These are phyloP conservation scores for Neodidymelliopsis sp. DNA, from an alignment of 2,329 filamentous ascomycete genomes.

Conservation along the genomic window DNA sequence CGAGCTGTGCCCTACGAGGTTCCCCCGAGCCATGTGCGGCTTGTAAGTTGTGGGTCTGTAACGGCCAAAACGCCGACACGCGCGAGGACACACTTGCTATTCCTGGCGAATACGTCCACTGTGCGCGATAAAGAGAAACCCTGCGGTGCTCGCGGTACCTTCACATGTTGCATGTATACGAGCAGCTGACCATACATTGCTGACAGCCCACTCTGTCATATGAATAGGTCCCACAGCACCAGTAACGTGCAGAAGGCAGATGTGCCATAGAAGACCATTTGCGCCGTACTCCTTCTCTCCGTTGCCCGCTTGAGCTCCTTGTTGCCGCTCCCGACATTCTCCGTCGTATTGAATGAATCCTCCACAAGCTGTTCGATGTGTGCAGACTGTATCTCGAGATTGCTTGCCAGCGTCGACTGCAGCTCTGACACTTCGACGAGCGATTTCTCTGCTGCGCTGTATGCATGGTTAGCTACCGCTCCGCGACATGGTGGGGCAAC, in stretches of 20 bases:
- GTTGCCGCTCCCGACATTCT: slow-evolving; percentile 90
- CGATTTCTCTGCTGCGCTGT: slow-evolving; percentile 85
- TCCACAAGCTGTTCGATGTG: slow-evolving; percentile 88
- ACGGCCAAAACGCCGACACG: slow-evolving; percentile 21
- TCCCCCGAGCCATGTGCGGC: slow-evolving; percentile 13
- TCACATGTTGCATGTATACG: slow-evolving; percentile 21
- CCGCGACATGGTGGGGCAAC: background rate
- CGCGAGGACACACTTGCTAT: slow-evolving; percentile 28
- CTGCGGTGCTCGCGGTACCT: slow-evolving; percentile 7
- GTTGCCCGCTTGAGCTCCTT: slow-evolving; percentile 86
- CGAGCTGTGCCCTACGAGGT: slow-evolving; percentile 10
- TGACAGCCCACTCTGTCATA: slow-evolving; percentile 39
- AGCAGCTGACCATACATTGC: slow-evolving; percentile 2
- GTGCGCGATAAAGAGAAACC: slow-evolving; percentile 16
- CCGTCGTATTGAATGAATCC: slow-evolving; percentile 80
- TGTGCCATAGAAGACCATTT: slow-evolving; percentile 58
- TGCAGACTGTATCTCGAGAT: slow-evolving; percentile 83
- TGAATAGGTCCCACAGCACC: slow-evolving; percentile 58
- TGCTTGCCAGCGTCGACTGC: slow-evolving; percentile 85
- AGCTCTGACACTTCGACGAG: slow-evolving; percentile 91
- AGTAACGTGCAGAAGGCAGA: slow-evolving; percentile 55
- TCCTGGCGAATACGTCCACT: slow-evolving; percentile 28
- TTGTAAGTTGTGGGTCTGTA: slow-evolving; percentile 33
- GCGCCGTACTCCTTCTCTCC: slow-evolving; percentile 60
- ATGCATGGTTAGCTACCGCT: slow-evolving; percentile 23